Conservation (phyloP, 345 rosid genomes). For the Aegle marmelos region DNA sequence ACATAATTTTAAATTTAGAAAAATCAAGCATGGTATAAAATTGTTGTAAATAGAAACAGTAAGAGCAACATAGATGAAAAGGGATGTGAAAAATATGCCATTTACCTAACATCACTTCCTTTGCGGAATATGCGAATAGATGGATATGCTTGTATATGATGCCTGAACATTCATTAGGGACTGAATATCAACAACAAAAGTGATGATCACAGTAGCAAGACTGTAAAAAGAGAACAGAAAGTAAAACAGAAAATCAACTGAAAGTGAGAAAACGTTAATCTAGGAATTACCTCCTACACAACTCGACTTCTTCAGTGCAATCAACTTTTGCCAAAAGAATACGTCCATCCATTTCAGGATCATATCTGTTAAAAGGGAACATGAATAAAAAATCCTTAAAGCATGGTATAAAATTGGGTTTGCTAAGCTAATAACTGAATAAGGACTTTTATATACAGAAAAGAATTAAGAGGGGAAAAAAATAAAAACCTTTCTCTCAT, state of each 20-base stretch:
- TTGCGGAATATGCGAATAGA: slow-evolving; percentile 97
- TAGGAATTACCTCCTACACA: slow-evolving; percentile 76
- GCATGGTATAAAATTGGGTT: slow-evolving; percentile 3
- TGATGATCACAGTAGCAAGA: background rate
- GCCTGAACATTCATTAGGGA: slow-evolving; percentile 42
- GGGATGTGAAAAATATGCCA: background rate
- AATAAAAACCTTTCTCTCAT: slow-evolving; percentile 67
- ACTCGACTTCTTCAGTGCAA: slow-evolving; percentile 75
- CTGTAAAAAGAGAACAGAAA: background rate
- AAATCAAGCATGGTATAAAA: background rate
- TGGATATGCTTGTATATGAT: slow-evolving; percentile 97
- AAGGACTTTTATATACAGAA: background rate
- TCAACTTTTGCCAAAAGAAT: slow-evolving; percentile 84
- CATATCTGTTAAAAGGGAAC: slow-evolving; percentile 56
- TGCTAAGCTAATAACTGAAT: background rate
- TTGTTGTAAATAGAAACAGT: background rate
- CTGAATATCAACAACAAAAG: slow-evolving; percentile 8
- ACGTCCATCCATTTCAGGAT: slow-evolving; percentile 90
- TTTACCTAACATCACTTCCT: slow-evolving; percentile 87
- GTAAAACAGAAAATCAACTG: slow-evolving; percentile 3
- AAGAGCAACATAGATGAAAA: background rate
- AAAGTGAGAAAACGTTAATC: slow-evolving; percentile 15
- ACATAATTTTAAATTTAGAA: background rate
- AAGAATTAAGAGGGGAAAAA: background rate
- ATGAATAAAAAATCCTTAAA: slow-evolving; percentile 11